phyloP scores from a whole-genome alignment of 108 stramenopile species.

The Cyclotella baltica region DNA sequence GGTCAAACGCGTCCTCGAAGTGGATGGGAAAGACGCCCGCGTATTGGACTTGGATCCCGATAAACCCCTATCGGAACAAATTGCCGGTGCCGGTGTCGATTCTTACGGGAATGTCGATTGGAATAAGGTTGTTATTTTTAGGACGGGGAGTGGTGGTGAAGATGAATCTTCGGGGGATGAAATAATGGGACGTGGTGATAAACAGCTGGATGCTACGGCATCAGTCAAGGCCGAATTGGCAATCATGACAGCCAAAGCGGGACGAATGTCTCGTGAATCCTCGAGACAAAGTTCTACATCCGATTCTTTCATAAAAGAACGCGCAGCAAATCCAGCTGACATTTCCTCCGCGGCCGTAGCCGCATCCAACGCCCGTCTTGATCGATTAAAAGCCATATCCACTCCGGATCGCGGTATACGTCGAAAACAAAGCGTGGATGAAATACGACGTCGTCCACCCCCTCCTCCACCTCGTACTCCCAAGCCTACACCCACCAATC shows the following conservation, averaged over 20 bases:
- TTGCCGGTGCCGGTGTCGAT: conserved; percentile 45
- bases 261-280: conserved; percentile 9
- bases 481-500: not conserved
- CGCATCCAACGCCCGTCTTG: conserved; percentile 39
- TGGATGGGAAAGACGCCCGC: conserved; percentile 72
- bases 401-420: conserved; percentile 11
- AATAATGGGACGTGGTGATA: not conserved
- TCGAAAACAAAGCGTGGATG: conserved; percentile 41
- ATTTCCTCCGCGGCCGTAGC: conserved; percentile 36
- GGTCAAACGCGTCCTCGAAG: conserved; percentile 73
- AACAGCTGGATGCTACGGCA: conserved; percentile 33
- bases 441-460: conserved; percentile 32
- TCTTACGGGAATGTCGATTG: conserved; percentile 50
- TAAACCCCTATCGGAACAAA: conserved; percentile 41
- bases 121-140: conserved; percentile 28
- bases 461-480: conserved; percentile 20
- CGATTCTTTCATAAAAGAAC: conserved; percentile 7
- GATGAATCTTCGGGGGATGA: conserved; percentile 17
- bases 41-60: conserved; percentile 75
- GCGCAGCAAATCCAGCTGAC: conserved; percentile 11
- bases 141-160: conserved; percentile 4
- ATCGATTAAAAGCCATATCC: conserved; percentile 37
- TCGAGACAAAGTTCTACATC: conserved; percentile 2
- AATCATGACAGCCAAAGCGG: conserved; percentile 41
- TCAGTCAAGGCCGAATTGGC: conserved; percentile 46